These are phyloP conservation scores for Wickerhamomyces hampshirensis DNA, from an alignment of 805 yeast genomes.

Conservation along the genomic window DNA sequence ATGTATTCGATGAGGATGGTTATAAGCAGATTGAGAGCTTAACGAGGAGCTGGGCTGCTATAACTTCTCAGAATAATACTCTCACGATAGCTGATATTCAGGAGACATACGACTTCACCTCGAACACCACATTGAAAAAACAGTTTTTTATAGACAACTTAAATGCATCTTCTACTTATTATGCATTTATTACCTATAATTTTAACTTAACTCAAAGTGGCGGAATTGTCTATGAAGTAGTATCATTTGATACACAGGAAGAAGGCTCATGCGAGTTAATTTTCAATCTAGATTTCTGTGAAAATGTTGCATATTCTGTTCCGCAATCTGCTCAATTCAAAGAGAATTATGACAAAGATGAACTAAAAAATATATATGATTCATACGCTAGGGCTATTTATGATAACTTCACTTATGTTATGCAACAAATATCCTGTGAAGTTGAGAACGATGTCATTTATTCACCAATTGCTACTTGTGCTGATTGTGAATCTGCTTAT, in stretches of 20 bases:
- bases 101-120: background rate
- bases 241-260: constrained; percentile 52
- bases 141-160: constrained; percentile 61
- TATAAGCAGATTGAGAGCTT: constrained; percentile 2
- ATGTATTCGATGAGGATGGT: constrained; percentile 9
- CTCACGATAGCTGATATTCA: constrained; percentile 1
- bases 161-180: constrained; percentile 54
- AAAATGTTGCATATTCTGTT: constrained; percentile 80
- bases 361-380: constrained; percentile 54
- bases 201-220: constrained; percentile 41
- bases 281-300: constrained; percentile 72
- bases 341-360: constrained; percentile 25
- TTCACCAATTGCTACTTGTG: constrained; percentile 72
- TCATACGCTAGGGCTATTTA: constrained; percentile 50
- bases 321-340: constrained; percentile 46
- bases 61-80: constrained; percentile 6
- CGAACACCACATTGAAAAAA: constrained; percentile 38
- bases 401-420: constrained; percentile 65
- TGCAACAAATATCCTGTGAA: constrained; percentile 75
- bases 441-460: constrained; percentile 58
- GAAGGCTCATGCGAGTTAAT: constrained; percentile 64
- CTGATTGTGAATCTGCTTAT: constrained; percentile 66
- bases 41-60: constrained; percentile 12
- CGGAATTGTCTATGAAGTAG: constrained; percentile 56
- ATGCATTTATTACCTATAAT: constrained; percentile 57